phyloP scores from a whole-genome alignment of 2,329 filamentous ascomycete species.

The Claviceps spartinae region DNA sequence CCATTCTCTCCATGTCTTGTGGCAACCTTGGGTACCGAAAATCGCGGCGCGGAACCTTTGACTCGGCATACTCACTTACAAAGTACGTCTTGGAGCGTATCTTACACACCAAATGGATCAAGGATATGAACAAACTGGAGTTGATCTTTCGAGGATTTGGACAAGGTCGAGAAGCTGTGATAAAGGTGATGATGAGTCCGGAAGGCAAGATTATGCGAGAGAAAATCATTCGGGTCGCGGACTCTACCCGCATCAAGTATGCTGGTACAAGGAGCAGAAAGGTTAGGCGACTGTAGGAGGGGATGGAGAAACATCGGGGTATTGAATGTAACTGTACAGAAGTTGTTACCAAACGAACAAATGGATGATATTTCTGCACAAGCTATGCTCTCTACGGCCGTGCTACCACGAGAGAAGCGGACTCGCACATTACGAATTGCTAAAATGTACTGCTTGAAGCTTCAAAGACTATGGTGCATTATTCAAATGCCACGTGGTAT shows the following conservation, averaged over 20 bases:
- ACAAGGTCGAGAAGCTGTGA: slow-evolving; percentile 71
- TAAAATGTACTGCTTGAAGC: background rate
- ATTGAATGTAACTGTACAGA: background rate
- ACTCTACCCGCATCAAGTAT: slow-evolving; percentile 86
- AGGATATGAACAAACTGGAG: slow-evolving; percentile 65
- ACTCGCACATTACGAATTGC: background rate
- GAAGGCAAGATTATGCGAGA: slow-evolving; percentile 66
- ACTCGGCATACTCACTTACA: slow-evolving; percentile 81
- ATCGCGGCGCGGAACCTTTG: slow-evolving; percentile 65
- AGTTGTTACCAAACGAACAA: slow-evolving; percentile 1
- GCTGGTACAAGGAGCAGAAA: slow-evolving; percentile 80
- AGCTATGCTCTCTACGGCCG: slow-evolving; percentile 19
- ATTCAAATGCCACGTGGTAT: background rate
- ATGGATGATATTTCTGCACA: slow-evolving; percentile 23
- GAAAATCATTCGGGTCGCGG: slow-evolving; percentile 67
- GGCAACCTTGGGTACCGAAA: slow-evolving; percentile 92
- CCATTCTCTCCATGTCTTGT: slow-evolving; percentile 65
- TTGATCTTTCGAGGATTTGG: slow-evolving; percentile 78
- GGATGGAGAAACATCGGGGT: background rate
- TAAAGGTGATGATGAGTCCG: slow-evolving; percentile 74
- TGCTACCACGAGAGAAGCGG: slow-evolving; percentile 2
- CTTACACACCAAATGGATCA: slow-evolving; percentile 64
- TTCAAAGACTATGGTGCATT: slow-evolving; percentile 1
- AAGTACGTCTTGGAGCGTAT: slow-evolving; percentile 75
- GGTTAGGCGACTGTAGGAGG: slow-evolving; percentile 55